These are phyloP conservation scores for Tirmania nivea DNA, from an alignment of 495 filamentous ascomycete genomes.

Conservation along the genomic window DNA sequence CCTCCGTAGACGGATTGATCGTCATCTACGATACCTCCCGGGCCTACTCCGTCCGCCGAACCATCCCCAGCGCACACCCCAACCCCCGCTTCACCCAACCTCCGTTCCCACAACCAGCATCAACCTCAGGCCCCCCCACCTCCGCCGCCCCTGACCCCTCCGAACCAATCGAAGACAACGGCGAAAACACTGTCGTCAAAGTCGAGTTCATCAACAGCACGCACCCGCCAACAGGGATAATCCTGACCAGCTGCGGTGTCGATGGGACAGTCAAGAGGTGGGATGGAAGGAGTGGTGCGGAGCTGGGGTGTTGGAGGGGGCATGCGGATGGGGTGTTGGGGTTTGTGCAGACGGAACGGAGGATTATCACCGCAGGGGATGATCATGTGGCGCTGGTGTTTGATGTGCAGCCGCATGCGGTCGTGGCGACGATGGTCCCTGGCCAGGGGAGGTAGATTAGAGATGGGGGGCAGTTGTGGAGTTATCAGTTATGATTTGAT, in stretches of 20 bases:
- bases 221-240: conserved; percentile 21
- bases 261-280: conserved; percentile 73
- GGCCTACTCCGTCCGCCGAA: conserved; percentile 56
- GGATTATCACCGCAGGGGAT: conserved; percentile 73
- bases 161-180: not conserved
- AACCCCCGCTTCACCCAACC: not conserved
- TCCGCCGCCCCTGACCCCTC: conserved; percentile 26
- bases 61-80: conserved; percentile 63
- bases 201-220: conserved; percentile 54
- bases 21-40: conserved; percentile 69
- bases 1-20: conserved; percentile 77
- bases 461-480: too few relatives aligned
- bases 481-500: too few relatives aligned
- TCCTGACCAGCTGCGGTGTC: conserved; percentile 64
- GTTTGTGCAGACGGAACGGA: conserved; percentile 60
- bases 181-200: conserved; percentile 41
- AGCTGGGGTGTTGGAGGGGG: conserved; percentile 35
- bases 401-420: not conserved
- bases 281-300: conserved; percentile 65
- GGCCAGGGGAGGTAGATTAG: too few relatives aligned
- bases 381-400: conserved; percentile 33
- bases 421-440: not conserved
- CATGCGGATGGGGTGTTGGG: conserved; percentile 80
- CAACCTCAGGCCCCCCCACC: too few relatives aligned
- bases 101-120: too few relatives aligned